Evolutionary conservation across 2,329 filamentous ascomycete species (phyloP).

Genomic region (Pseudogymnoascus sp.): DNA sequence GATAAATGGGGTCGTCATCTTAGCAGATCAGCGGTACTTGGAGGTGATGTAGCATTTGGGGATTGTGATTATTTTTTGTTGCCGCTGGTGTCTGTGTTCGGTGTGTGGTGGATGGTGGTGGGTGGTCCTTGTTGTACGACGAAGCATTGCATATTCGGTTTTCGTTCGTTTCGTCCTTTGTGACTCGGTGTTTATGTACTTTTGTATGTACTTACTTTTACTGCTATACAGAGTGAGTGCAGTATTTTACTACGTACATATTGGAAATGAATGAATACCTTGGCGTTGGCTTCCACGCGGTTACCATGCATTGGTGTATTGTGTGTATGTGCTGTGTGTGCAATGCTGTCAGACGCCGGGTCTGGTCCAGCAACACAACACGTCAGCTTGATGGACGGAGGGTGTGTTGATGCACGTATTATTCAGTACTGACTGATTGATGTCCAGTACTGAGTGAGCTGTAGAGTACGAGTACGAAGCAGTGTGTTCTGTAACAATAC

Average conservation of each 20-base stretch:
- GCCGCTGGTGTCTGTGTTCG: background rate
- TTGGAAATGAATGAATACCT: background rate
- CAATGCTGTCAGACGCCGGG: no score
- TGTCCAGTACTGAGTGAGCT: no score
- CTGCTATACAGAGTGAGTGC: no score
- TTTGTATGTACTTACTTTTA: no score
- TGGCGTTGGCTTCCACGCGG: background rate
- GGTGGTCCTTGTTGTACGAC: no score
- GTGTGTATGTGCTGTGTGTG: background rate
- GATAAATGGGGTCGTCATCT: background rate
- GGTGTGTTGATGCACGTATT: no score
- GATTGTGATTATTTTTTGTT: background rate
- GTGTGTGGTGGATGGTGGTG: background rate
- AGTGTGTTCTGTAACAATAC: background rate
- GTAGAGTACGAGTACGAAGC: background rate
- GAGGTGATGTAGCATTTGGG: background rate
- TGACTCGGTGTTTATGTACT: background rate
- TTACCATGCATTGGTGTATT: background rate
- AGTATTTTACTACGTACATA: no score
- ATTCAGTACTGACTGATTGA: no score
- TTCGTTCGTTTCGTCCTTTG: background rate
- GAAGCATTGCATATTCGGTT: no score
- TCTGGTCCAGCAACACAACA: no score
- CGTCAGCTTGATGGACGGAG: no score
- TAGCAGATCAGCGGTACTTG: background rate